These are phyloP conservation scores for Komagataella populi DNA, from an alignment of 805 yeast genomes.

Conservation along the genomic window DNA sequence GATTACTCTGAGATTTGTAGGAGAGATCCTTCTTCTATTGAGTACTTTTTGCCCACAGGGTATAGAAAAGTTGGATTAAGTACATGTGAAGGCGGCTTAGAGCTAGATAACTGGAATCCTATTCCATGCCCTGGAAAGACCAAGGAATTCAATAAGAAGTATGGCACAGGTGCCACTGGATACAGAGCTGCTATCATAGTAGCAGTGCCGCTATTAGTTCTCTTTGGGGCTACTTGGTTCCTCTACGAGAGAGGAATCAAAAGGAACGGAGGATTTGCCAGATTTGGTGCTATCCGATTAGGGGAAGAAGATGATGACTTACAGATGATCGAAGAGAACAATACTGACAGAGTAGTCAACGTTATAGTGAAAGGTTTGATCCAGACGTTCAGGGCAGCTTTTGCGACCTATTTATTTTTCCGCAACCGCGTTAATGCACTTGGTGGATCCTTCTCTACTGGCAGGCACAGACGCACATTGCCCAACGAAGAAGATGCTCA, in stretches of 20 bases:
- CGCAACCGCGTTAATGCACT: slow-evolving; percentile 45
- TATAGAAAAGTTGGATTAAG: slow-evolving; percentile 78
- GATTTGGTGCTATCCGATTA: slow-evolving; percentile 77
- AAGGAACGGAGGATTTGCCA: slow-evolving; percentile 60
- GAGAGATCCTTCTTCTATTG: slow-evolving; percentile 36
- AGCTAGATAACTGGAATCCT: slow-evolving; percentile 50
- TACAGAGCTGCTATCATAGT: slow-evolving; percentile 38
- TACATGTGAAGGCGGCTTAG: slow-evolving; percentile 73
- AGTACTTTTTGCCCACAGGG: slow-evolving; percentile 84
- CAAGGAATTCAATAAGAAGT: slow-evolving; percentile 34
- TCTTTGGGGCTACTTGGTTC: slow-evolving; percentile 43
- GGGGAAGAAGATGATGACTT: slow-evolving; percentile 45
- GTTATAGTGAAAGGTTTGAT: slow-evolving; percentile 45
- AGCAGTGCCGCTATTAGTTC: slow-evolving; percentile 40
- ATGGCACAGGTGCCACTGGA: slow-evolving; percentile 41
- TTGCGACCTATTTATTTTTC: slow-evolving; percentile 7
- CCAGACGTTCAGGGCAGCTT: slow-evolving; percentile 24
- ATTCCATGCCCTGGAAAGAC: slow-evolving; percentile 85
- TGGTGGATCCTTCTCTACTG: slow-evolving; percentile 69
- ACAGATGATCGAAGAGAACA: slow-evolving; percentile 43
- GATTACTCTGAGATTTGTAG: slow-evolving; percentile 51
- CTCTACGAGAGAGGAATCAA: slow-evolving; percentile 74
- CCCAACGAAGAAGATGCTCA: not conserved
- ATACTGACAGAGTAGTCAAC: slow-evolving; percentile 46
- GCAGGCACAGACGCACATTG: slow-evolving; percentile 44